These are phyloP conservation scores for Ceratobasidium sp. DNA, from an alignment of 1,284 basidiomycete species.

Conservation along the genomic window DNA sequence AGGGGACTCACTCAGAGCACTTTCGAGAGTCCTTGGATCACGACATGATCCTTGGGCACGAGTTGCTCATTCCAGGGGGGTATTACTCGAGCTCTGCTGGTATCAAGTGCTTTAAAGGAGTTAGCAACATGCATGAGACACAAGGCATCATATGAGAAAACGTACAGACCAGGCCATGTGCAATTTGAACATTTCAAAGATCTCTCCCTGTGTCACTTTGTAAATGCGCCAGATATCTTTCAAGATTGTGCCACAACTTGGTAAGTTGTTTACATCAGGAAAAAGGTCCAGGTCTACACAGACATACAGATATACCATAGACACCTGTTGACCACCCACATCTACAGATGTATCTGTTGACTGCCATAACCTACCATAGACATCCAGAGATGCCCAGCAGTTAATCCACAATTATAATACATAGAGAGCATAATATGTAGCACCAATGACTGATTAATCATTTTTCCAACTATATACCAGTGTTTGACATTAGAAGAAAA, in stretches of 20 bases:
- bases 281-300: too few species aligned
- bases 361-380: too few species aligned
- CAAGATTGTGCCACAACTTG: background rate
- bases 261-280: background rate
- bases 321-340: too few species aligned
- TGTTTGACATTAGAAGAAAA: too few species aligned
- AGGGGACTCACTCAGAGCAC: background rate
- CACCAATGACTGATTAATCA: too few species aligned
- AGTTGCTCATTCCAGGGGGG: background rate
- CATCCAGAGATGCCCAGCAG: too few species aligned
- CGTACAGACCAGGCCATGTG: background rate
- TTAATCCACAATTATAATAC: too few species aligned
- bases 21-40: background rate
- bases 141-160: background rate
- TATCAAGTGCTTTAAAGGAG: background rate
- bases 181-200: background rate
- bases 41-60: background rate
- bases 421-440: too few species aligned
- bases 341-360: too few species aligned
- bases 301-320: too few species aligned
- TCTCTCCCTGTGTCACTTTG: background rate
- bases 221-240: slow-evolving; percentile 1
- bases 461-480: too few species aligned
- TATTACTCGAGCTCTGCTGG: background rate
- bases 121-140: background rate